Conservation (phyloP, 208 protist genomes). For the Acanthamoeba castellanii region DNA sequence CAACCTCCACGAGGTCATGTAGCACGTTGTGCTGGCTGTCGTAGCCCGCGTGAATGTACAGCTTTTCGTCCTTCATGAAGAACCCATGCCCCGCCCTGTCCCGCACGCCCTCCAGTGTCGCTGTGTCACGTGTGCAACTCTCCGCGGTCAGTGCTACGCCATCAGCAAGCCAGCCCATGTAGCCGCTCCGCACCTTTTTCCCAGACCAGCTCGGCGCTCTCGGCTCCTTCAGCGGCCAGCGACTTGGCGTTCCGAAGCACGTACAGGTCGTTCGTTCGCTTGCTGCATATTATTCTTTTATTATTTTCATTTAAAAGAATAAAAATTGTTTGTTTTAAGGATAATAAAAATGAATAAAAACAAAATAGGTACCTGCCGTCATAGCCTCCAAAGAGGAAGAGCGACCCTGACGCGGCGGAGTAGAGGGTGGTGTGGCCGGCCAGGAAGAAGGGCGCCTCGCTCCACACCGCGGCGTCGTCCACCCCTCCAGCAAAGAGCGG, state of each 20-base stretch:
- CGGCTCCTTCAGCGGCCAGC: neutral
- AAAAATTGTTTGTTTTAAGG: neutral
- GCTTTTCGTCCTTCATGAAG: constrained; percentile 35
- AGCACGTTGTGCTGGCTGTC: constrained; percentile 58
- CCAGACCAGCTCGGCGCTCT: constrained; percentile 6
- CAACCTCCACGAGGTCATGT: constrained; percentile 20
- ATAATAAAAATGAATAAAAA: neutral
- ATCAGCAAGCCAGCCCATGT: neutral
- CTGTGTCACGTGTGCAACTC: neutral
- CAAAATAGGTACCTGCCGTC: constrained; percentile 6
- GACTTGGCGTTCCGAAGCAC: neutral
- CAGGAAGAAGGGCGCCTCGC: constrained; percentile 27
- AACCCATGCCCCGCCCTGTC: constrained; percentile 29
- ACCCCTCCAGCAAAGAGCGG: neutral
- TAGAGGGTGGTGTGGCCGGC: constrained; percentile 1
- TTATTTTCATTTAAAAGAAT: neutral
- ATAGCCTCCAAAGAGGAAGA: constrained; percentile 46
- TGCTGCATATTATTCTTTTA: neutral
- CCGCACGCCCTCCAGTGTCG: neutral
- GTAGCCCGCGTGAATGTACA: constrained; percentile 65
- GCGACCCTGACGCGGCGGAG: neutral
- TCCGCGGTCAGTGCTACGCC: neutral
- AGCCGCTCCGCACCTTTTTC: neutral
- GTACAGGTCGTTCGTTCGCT: constrained; percentile 53
- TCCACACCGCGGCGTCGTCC: neutral